Percentiles rank a stretch among this genome's conserved stretches.
phyloP scores from a whole-genome alignment of 2,329 filamentous ascomycete species.

The Tolypocladium amazonense region DNA sequence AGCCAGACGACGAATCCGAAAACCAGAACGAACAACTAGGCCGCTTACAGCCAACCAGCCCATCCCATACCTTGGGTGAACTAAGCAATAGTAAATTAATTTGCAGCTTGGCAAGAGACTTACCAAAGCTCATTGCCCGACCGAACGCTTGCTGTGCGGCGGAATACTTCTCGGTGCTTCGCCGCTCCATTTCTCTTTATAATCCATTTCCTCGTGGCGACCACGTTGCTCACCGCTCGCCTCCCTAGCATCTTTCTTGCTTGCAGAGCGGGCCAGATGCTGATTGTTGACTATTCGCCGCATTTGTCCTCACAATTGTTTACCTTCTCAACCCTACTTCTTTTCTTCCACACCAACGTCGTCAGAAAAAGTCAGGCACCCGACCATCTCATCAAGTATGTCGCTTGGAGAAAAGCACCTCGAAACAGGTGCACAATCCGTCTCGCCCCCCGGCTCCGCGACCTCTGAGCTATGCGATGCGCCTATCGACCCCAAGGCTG shows the following conservation, averaged over 20 bases:
- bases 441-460: not conserved
- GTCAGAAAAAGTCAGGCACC: not conserved
- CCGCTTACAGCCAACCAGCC: not conserved
- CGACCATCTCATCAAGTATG: not conserved
- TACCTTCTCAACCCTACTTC: not conserved
- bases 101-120: not conserved
- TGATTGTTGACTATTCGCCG: not conserved
- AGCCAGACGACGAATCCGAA: not conserved
- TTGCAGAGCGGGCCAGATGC: not conserved
- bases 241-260: not conserved
- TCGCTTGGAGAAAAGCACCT: not conserved
- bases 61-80: not conserved
- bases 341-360: not conserved
- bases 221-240: not conserved
- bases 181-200: not conserved
- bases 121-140: not conserved
- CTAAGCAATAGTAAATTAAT: not conserved
- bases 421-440: not conserved
- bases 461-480: slow-evolving; percentile 1
- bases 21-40: not conserved
- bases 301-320: not conserved
- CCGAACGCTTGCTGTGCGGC: not conserved
- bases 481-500: slow-evolving; percentile 19
- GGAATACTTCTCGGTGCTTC: not conserved
- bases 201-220: not conserved